These are phyloP conservation scores for Phytomonas francai DNA, from an alignment of 208 protist species.

Conservation along the genomic window DNA sequence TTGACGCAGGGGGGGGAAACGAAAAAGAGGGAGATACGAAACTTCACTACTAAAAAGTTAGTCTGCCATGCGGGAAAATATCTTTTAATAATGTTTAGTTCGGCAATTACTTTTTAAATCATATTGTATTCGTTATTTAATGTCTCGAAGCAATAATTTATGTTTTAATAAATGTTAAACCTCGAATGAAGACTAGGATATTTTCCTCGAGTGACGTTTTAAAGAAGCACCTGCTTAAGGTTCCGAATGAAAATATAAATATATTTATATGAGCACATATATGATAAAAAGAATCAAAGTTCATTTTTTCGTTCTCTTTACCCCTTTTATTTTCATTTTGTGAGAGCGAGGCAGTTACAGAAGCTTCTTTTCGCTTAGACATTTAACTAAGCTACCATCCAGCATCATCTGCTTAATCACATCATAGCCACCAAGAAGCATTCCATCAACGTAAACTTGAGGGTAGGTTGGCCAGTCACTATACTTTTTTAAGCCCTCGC, in stretches of 20 bases:
- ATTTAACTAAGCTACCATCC: conserved; percentile 49
- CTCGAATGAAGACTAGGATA: background rate
- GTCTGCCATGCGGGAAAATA: background rate
- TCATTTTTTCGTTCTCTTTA: background rate
- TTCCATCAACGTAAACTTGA: conserved; percentile 88
- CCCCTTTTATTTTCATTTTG: conserved; percentile 12
- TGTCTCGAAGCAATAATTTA: background rate
- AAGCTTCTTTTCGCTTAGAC: conserved; percentile 75
- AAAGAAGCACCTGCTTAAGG: background rate
- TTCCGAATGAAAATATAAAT: conserved; percentile 1
- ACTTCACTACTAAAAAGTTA: background rate
- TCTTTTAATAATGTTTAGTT: background rate
- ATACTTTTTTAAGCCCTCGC: conserved; percentile 85
- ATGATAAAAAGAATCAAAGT: background rate
- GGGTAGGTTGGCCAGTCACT: conserved; percentile 92
- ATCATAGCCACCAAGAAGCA: conserved; percentile 89
- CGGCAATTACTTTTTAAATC: background rate
- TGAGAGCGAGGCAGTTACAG: conserved; percentile 21
- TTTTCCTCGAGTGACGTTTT: background rate
- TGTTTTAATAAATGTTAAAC: background rate
- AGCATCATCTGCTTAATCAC: conserved; percentile 81
- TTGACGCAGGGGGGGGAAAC: too few species aligned
- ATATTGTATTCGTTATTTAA: background rate
- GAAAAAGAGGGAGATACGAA: background rate
- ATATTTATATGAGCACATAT: background rate